Conservation (phyloP, 176 grass and related monocot species). For the Carex cristatella region DNA sequence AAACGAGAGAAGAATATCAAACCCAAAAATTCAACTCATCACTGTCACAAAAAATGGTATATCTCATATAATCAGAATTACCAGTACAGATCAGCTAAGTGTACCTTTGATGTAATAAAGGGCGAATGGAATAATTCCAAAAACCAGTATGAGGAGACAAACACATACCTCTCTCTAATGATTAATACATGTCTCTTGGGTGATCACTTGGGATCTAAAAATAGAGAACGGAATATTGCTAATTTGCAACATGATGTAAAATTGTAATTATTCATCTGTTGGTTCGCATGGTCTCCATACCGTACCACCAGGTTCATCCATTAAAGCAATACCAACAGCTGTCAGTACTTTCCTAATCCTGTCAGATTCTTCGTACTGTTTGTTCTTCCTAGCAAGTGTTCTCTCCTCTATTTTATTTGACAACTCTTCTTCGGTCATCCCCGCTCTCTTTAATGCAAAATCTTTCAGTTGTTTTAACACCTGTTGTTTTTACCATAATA, state of each 20-base stretch:
- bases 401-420: slow-evolving; percentile 36
- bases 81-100: not conserved
- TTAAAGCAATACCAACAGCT: slow-evolving; percentile 52
- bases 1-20: not conserved
- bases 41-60: not conserved
- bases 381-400: slow-evolving; percentile 41
- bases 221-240: not conserved
- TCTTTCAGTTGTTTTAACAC: slow-evolving; percentile 46
- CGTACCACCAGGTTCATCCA: slow-evolving; percentile 75
- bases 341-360: slow-evolving; percentile 46
- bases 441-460: slow-evolving; percentile 31
- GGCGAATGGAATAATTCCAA: not conserved
- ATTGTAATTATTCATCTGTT: slow-evolving; percentile 1
- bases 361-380: slow-evolving; percentile 32
- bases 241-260: not conserved
- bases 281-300: slow-evolving; percentile 72
- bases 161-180: not conserved
- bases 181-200: not conserved
- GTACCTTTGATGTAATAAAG: not conserved
- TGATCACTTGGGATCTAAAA: not conserved
- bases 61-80: not conserved
- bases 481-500: slow-evolving; percentile 28
- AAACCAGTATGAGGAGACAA: not conserved
- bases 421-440: slow-evolving; percentile 29
- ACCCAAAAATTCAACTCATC: not conserved